phyloP scores from a whole-genome alignment of 1,139 yeast genomes.

The Yamadazyma oceani region DNA sequence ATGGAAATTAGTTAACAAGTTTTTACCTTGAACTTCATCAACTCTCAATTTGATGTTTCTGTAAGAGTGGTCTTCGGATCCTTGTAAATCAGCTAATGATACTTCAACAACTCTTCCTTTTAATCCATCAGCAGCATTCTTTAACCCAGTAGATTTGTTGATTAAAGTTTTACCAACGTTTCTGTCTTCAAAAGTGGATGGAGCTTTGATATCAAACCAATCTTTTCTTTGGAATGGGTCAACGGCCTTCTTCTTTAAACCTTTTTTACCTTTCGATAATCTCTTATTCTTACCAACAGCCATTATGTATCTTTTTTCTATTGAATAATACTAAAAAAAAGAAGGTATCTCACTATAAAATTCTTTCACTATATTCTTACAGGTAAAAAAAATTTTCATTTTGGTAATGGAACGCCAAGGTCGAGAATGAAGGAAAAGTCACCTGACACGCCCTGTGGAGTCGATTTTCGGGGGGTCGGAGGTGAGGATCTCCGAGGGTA shows the following conservation, averaged over 20 bases:
- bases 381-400: slow-evolving; percentile 2
- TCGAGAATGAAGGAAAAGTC: background rate
- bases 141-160: slow-evolving; percentile 53
- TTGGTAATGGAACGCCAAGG: background rate
- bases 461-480: background rate
- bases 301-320: slow-evolving; percentile 22
- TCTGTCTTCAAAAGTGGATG: slow-evolving; percentile 52
- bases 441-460: too few species aligned
- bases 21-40: slow-evolving; percentile 55
- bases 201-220: slow-evolving; percentile 55
- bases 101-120: slow-evolving; percentile 55
- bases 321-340: too few species aligned
- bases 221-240: slow-evolving; percentile 55
- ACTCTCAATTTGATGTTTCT: slow-evolving; percentile 55
- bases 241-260: slow-evolving; percentile 52
- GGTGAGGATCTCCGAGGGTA: background rate
- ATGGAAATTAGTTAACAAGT: slow-evolving; percentile 56
- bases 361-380: background rate
- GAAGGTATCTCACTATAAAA: background rate
- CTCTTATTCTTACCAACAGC: slow-evolving; percentile 57
- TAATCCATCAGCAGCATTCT: slow-evolving; percentile 53
- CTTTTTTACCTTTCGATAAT: slow-evolving; percentile 55
- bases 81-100: slow-evolving; percentile 51
- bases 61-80: slow-evolving; percentile 53
- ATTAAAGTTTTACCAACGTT: slow-evolving; percentile 53